Percentiles rank a stretch among this genome's conserved stretches.
Conservation (phyloP, 306 rosid genomes). For the Astragalus glycyphyllos region DNA sequence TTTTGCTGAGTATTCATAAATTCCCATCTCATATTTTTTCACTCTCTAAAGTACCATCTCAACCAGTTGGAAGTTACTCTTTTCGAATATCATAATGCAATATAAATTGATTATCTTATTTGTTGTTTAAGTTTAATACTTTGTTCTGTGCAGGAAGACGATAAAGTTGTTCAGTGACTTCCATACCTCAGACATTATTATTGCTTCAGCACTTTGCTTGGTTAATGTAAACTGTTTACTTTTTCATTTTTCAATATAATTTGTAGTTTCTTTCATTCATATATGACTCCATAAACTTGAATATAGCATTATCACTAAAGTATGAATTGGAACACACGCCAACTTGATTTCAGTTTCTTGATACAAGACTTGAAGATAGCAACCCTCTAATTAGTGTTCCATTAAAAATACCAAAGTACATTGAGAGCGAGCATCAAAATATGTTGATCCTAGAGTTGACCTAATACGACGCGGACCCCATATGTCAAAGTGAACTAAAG, state of each 20-base stretch:
- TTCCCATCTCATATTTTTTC: conserved; percentile 14
- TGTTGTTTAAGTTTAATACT: conserved; percentile 2
- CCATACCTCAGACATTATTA: conserved; percentile 86
- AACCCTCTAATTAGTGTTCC: no score
- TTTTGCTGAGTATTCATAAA: background rate
- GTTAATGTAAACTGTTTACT: conserved; percentile 56
- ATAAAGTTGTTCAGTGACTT: conserved; percentile 87
- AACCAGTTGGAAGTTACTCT: conserved; percentile 17
- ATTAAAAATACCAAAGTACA: no score
- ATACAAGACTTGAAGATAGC: no score
- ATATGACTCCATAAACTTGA: background rate
- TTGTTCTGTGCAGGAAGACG: conserved; percentile 61
- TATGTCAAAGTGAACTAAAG: no score
- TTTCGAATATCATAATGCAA: conserved; percentile 4
- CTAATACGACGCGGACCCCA: no score
- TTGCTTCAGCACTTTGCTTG: conserved; percentile 85
- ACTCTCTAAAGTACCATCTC: conserved; percentile 1
- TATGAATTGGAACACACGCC: no score
- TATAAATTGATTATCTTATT: conserved; percentile 25
- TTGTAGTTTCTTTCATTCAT: conserved; percentile 33
- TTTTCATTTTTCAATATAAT: background rate
- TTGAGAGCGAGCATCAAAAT: no score
- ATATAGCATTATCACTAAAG: no score
- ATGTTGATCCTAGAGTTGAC: no score
- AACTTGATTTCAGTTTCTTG: no score